Evolutionary conservation across 768 basidiomycete species (phyloP), one percentile per base, ranked within the genome.

Genomic region (Imleria badia): DNA sequence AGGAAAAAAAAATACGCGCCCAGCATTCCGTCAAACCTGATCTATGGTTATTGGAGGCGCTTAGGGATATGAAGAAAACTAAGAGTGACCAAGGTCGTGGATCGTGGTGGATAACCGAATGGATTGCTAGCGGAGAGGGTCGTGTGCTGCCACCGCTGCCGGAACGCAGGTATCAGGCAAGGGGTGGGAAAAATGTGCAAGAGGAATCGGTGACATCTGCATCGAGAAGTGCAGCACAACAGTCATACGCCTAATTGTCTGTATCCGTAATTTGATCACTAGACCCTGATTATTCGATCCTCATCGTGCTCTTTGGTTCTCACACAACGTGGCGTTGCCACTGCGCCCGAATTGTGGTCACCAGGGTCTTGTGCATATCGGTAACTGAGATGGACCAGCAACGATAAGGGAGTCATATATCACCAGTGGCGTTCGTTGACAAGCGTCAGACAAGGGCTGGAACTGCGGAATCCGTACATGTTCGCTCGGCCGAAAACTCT

Each of bases 21-120:
- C 64, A 62, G 30, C 53, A 66, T 53, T 57, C 60, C 17, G 57
- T 55, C 52, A 78, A 71, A 60, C 70, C 76, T 29, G 60, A 74
- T 48, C 41, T 68, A 19, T 77, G 76, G 74, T 52, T 76, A 30
- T 54, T 71, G 52, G 72, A 71, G 58, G 70, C 73, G 2, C 65
- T 77, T 34, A 63, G 49, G 52, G 71, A 73, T 19, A 69, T 76
- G 26, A 73, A 76, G 63, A 60, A 60, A 45, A 67, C 61, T 3
- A 67, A 74, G 52, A 61, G 43, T 36, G 66, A 64, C 19, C 60
- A 67, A 45, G 69, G 66, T n/a, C 61, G 66, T 19, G 65, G 63
- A 22, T 52, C 60, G 9, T 66, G 41, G 63, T 68, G 66, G 66
- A 59, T 66, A 47, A 63, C 63, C 1, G 66, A 66, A 20, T 66